Conservation (phyloP, 345 rosid genomes). For the Alliaria petiolata region DNA sequence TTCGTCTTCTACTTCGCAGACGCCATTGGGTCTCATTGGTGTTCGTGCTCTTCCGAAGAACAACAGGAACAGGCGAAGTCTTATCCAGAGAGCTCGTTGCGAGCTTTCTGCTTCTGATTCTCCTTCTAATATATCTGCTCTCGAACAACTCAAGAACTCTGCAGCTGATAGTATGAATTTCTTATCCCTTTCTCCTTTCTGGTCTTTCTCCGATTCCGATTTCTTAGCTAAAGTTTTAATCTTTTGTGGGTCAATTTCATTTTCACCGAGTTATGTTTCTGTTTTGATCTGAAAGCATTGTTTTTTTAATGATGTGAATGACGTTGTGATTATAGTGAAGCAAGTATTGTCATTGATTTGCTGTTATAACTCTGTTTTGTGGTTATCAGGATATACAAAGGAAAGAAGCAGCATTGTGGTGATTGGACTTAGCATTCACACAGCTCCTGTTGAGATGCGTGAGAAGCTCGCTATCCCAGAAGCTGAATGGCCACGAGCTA, state of each 20-base stretch:
- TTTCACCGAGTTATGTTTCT: not conserved
- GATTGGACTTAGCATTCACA: conserved; percentile 73
- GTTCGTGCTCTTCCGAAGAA: conserved; percentile 27
- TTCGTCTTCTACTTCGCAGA: conserved; percentile 27
- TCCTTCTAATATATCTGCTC: conserved; percentile 44
- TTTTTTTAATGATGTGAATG: not conserved
- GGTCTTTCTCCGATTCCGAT: not conserved
- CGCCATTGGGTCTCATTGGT: conserved; percentile 31
- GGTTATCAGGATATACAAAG: conserved; percentile 57
- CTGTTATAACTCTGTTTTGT: conserved; percentile 6
- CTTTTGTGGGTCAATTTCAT: not conserved
- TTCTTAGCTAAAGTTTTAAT: not conserved
- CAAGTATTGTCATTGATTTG: not conserved
- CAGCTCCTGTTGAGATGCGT: conserved; percentile 78
- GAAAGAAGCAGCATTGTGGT: conserved; percentile 72
- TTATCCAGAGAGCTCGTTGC: conserved; percentile 41
- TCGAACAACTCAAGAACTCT: conserved; percentile 63
- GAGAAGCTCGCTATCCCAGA: conserved; percentile 82
- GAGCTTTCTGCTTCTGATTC: conserved; percentile 36
- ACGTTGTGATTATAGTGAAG: not conserved
- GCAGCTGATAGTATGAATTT: conserved; percentile 47
- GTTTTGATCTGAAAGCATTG: not conserved
- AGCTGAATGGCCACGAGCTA: conserved; percentile 83
- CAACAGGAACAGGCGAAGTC: conserved; percentile 24
- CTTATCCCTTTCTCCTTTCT: not conserved